Conservation (phyloP, 75 land plant genomes). For the Isoetes taiwanensis region DNA sequence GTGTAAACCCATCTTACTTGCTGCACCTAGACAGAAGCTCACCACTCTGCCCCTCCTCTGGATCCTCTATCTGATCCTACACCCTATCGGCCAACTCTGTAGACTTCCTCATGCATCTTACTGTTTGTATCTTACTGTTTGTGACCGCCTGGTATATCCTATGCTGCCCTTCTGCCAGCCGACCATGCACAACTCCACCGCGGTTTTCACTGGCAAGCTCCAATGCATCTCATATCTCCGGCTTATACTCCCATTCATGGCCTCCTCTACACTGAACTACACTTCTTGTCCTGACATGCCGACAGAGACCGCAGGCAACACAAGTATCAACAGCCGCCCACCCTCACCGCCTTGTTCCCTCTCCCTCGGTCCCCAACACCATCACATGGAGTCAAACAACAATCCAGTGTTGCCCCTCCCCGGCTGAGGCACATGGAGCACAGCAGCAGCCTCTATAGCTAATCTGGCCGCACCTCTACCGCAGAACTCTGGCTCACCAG, state of each 20-base stretch:
- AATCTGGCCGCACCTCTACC: constrained; percentile 4
- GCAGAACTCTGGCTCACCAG: background rate
- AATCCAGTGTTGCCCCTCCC: constrained; percentile 8
- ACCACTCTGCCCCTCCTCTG: background rate
- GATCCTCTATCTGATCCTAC: background rate
- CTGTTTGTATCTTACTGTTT: background rate
- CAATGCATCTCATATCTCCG: constrained; percentile 11
- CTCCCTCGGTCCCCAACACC: background rate
- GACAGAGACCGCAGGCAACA: constrained; percentile 3
- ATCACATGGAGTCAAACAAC: constrained; percentile 12
- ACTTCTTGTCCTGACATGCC: background rate
- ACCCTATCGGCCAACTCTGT: constrained; percentile 2
- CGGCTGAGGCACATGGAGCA: constrained; percentile 3
- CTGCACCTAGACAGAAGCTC: background rate
- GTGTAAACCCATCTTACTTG: background rate
- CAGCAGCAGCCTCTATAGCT: background rate
- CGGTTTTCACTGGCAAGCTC: constrained; percentile 4
- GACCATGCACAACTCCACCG: background rate
- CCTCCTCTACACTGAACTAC: background rate
- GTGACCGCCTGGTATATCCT: background rate
- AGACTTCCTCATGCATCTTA: background rate
- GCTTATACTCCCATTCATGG: background rate
- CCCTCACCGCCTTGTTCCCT: background rate
- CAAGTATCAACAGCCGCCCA: background rate
- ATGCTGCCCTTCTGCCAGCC: background rate